These are phyloP conservation scores for Tetrahymena elliotti DNA, from an alignment of 73 alveolate genomes.

Conservation along the genomic window DNA sequence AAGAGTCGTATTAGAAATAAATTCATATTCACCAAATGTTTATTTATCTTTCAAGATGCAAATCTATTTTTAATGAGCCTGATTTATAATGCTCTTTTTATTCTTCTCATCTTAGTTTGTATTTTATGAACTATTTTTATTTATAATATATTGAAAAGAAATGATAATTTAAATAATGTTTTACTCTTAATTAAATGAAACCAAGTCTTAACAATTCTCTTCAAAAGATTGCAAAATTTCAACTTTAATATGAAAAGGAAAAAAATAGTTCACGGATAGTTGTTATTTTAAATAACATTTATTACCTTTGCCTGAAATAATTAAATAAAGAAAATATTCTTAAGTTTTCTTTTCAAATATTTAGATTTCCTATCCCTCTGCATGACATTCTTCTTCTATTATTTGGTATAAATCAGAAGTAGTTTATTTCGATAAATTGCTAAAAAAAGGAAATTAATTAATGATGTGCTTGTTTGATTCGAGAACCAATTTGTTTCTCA, in stretches of 20 bases:
- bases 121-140: too few species aligned
- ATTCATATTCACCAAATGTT: background rate
- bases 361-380: background rate
- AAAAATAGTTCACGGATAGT: too few species aligned
- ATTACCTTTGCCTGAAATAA: background rate
- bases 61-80: too few species aligned
- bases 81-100: background rate
- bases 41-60: background rate
- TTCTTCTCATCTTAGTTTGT: too few species aligned
- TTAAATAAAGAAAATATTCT: background rate
- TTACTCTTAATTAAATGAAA: background rate
- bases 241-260: background rate
- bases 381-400: background rate
- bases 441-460: background rate
- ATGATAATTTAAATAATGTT: too few species aligned
- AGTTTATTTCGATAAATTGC: background rate
- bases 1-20: background rate
- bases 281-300: too few species aligned
- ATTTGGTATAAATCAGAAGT: background rate
- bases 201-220: background rate
- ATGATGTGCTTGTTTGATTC: background rate
- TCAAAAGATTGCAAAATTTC: background rate
- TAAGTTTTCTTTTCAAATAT: background rate
- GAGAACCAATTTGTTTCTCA: background rate
- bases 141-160: too few species aligned